Evolutionary conservation across 768 basidiomycete genomes (phyloP).

Genomic region (Leucosporidium scottii): DNA sequence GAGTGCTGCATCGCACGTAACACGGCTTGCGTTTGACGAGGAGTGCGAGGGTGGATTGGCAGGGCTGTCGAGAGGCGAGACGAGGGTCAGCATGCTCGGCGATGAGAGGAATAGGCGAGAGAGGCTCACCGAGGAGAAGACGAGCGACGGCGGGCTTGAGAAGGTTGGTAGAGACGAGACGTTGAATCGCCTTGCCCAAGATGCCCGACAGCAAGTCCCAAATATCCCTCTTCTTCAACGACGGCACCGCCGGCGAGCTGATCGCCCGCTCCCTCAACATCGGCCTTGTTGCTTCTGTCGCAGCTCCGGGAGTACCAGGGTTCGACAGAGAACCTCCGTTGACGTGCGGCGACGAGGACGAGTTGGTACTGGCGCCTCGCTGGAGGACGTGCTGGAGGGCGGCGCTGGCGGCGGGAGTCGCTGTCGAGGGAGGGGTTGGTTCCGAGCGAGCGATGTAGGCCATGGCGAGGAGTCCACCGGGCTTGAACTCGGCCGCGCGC

Average conservation of each 20-base stretch:
- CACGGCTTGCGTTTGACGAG: slow-evolving; percentile 28
- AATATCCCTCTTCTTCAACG: slow-evolving; percentile 28
- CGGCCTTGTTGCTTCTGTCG: neutral
- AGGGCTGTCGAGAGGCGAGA: slow-evolving; percentile 10
- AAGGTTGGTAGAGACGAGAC: slow-evolving; percentile 36
- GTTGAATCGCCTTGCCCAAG: slow-evolving; percentile 35
- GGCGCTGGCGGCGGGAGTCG: slow-evolving; percentile 4
- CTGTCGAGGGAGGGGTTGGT: neutral
- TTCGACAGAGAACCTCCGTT: neutral
- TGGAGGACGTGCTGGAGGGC: slow-evolving; percentile 8
- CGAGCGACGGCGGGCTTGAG: slow-evolving; percentile 37
- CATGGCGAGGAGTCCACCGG: slow-evolving; percentile 35
- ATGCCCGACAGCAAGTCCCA: slow-evolving; percentile 33
- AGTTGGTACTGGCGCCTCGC: neutral
- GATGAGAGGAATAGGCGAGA: neutral
- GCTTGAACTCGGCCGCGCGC: slow-evolving; percentile 35
- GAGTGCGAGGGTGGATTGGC: slow-evolving; percentile 35
- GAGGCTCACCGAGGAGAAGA: slow-evolving; percentile 30
- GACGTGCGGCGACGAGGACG: neutral
- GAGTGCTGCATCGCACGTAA: slow-evolving; percentile 24
- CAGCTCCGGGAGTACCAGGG: neutral
- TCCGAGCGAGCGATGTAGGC: slow-evolving; percentile 35
- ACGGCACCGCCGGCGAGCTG: slow-evolving; percentile 8
- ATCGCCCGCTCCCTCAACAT: slow-evolving; percentile 2
- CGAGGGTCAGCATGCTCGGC: neutral